phyloP scores from a whole-genome alignment of 163 green algal genomes.

The Trebouxia gelatinosa region DNA sequence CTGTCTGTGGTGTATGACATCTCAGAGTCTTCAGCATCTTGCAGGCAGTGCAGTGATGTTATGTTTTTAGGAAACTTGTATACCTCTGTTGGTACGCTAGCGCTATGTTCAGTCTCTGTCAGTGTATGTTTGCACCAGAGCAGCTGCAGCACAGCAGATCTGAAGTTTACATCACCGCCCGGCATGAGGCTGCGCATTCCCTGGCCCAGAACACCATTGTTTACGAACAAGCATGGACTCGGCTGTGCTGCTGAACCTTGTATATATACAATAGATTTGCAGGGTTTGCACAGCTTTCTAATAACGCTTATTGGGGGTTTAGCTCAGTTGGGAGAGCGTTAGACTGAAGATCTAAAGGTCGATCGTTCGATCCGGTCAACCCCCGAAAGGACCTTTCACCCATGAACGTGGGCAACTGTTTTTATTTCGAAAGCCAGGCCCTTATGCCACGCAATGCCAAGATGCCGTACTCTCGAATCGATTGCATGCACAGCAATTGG shows the following conservation, averaged over 20 bases:
- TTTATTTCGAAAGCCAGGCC: background rate
- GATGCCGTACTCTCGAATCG: too few species aligned
- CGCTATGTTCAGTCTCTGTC: background rate
- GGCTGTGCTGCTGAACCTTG: too few species aligned
- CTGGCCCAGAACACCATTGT: too few species aligned
- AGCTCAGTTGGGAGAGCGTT: conserved; percentile 34
- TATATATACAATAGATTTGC: too few species aligned
- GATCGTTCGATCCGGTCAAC: conserved; percentile 25
- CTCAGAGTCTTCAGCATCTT: background rate
- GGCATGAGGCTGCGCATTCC: too few species aligned
- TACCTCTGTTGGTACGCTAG: too few species aligned
- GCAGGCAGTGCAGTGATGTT: background rate
- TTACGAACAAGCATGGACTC: too few species aligned
- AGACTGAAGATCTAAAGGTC: conserved; percentile 36
- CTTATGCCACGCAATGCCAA: too few species aligned
- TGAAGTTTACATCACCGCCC: too few species aligned
- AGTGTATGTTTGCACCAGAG: background rate
- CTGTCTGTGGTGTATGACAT: background rate
- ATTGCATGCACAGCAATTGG: too few species aligned
- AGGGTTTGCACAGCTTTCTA: too few species aligned
- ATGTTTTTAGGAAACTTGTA: background rate
- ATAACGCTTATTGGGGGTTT: too few species aligned
- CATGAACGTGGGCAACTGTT: background rate
- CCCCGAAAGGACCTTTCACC: conserved; percentile 24
- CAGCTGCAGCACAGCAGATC: background rate